These are phyloP conservation scores for Hyphopichia pseudoburtonii DNA, from an alignment of 1,139 yeast species.

Conservation along the genomic window DNA sequence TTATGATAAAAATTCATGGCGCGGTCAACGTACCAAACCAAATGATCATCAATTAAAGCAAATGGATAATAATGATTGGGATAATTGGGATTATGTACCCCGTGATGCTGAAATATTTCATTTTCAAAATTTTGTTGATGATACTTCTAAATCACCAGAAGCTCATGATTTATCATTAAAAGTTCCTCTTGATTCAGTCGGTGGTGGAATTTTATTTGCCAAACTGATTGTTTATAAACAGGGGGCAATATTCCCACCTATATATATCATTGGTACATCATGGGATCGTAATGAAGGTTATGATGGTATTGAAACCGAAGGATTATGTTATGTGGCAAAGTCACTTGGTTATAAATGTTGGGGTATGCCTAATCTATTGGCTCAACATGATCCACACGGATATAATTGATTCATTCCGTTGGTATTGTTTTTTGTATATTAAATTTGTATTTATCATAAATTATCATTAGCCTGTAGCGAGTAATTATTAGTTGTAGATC, in stretches of 20 bases:
- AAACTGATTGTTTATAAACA: conserved; percentile 42
- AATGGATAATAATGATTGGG: conserved; percentile 33
- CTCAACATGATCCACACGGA: conserved; percentile 24
- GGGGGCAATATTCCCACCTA: conserved; percentile 48
- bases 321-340: conserved; percentile 48
- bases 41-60: conserved; percentile 27
- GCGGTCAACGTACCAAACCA: conserved; percentile 43
- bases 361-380: conserved; percentile 43
- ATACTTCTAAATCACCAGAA: conserved; percentile 13
- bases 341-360: conserved; percentile 45
- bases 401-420: too few relatives aligned
- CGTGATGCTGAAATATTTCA: conserved; percentile 34
- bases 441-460: too few relatives aligned
- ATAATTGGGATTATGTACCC: conserved; percentile 39
- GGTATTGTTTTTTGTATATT: too few relatives aligned
- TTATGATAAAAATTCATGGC: conserved; percentile 50
- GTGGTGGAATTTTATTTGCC: conserved; percentile 48
- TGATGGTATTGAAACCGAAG: conserved; percentile 57
- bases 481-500: too few relatives aligned
- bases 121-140: conserved; percentile 22
- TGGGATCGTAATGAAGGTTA: conserved; percentile 51
- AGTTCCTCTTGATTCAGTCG: conserved; percentile 45
- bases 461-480: too few relatives aligned
- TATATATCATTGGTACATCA: conserved; percentile 45
- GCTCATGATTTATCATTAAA: conserved; percentile 12